Evolutionary conservation across 2,329 filamentous ascomycete species (phyloP).

Genomic region (Diplodia sapinea): DNA sequence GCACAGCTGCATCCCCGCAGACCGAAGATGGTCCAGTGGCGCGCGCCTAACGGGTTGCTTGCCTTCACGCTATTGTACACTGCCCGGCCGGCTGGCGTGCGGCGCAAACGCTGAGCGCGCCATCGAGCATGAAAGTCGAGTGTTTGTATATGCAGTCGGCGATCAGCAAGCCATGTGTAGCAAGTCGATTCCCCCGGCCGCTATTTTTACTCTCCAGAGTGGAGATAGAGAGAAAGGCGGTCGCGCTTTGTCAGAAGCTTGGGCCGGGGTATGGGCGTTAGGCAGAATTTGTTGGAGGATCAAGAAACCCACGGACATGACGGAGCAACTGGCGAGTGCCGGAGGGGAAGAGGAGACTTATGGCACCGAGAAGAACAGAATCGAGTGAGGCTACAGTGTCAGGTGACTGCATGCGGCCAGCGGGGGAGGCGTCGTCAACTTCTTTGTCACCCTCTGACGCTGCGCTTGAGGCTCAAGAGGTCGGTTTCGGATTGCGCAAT

Average conservation of each 20-base stretch:
- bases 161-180: conserved; percentile 1
- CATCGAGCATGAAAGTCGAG: neutral
- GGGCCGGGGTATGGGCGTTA: neutral
- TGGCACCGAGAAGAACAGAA: neutral
- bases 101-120: no score
- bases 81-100: neutral
- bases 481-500: conserved; percentile 21
- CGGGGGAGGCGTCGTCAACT: conserved; percentile 11
- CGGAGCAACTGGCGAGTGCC: neutral
- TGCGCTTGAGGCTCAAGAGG: conserved; percentile 2
- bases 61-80: neutral
- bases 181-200: neutral
- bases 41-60: neutral
- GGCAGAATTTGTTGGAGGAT: conserved; percentile 6
- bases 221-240: conserved; percentile 1
- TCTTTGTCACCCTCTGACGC: conserved; percentile 16
- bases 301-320: neutral
- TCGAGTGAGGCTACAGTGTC: neutral
- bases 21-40: neutral
- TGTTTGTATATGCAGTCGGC: neutral
- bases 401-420: neutral
- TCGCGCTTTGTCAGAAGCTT: neutral
- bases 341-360: neutral
- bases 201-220: conserved; percentile 2
- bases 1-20: neutral